Conservation (phyloP, 768 basidiomycete species). For the Suillus fuscotomentosus region DNA sequence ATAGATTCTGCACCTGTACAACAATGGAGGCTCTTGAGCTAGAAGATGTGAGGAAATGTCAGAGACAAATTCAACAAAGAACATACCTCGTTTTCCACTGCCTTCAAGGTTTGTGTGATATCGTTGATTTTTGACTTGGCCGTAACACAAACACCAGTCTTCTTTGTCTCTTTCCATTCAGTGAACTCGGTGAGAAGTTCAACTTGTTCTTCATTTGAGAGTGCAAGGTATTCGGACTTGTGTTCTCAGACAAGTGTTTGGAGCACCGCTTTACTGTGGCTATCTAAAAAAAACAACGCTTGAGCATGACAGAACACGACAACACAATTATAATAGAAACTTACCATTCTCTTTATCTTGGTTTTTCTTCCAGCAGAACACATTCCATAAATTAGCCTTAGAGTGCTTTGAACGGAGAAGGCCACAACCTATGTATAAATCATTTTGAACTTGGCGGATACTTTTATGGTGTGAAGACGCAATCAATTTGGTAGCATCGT, state of each 20-base stretch:
- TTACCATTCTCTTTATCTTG: not conserved
- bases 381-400: conserved; percentile 7
- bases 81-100: conserved; percentile 5
- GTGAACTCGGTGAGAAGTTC: not conserved
- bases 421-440: conserved; percentile 4
- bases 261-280: not conserved
- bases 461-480: conserved; percentile 6
- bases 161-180: not conserved
- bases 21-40: conserved; percentile 2
- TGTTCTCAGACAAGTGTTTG: not conserved
- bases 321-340: not conserved
- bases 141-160: not conserved
- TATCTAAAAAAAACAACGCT: not conserved
- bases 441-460: conserved; percentile 2
- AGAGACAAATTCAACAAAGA: not conserved
- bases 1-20: not conserved
- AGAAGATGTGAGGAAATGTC: not conserved
- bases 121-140: conserved; percentile 3
- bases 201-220: not conserved
- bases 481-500: conserved; percentile 3
- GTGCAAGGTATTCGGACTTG: not conserved
- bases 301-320: not conserved
- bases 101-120: conserved; percentile 7
- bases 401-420: not conserved
- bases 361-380: conserved; percentile 12